Evolutionary conservation across 345 rosid genomes (phyloP), one percentile per base, ranked within the genome.

Genomic region (Arabis hirsuta): DNA sequence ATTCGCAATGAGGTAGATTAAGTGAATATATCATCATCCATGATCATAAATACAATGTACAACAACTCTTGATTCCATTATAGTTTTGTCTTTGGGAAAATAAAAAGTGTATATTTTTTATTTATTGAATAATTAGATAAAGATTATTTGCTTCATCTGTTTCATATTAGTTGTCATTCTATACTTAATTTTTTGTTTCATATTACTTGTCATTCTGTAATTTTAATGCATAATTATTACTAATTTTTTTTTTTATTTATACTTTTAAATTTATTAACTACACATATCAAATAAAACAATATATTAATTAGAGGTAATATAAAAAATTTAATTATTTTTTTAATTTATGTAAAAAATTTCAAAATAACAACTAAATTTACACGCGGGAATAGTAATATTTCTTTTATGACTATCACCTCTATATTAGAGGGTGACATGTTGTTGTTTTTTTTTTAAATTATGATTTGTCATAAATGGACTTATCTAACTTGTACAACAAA

Each of bases 401-500:
- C 20, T 51, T 51, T 13, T 41, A 60, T 27, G 43, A 50, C 7
- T 48, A 71, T 51, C 53, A 47, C 20, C 50, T 11, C 32, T 47
- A 46, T 12, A 63, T 64, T 56, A 73, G 62, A 73, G 9, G 58
- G 31, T 43, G 62, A 41, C 78, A 74, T 59, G 32, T 22, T 22
- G 24, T 1, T 1, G 24, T 62, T 16, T 14, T 26, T 38, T 34
- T 20, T 12, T 9, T 9, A 34, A 34, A 34, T 44, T 43, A 60
- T 53, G 34, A 68, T 59, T 13, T 34, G 55, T 74, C 78, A 68
- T 75, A 45, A 68, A 68, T 75, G 74, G 39, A 54, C 65, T 26
- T 55, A 75, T 24, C 79, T 75, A 75, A 60, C 69, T 68, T 68
- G 9, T 68, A 63, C 73, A 54, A 22, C 70, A 34, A 68, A 68